These are phyloP conservation scores for Penicillium samsonianum DNA, from an alignment of 495 filamentous ascomycete genomes.

Conservation along the genomic window DNA sequence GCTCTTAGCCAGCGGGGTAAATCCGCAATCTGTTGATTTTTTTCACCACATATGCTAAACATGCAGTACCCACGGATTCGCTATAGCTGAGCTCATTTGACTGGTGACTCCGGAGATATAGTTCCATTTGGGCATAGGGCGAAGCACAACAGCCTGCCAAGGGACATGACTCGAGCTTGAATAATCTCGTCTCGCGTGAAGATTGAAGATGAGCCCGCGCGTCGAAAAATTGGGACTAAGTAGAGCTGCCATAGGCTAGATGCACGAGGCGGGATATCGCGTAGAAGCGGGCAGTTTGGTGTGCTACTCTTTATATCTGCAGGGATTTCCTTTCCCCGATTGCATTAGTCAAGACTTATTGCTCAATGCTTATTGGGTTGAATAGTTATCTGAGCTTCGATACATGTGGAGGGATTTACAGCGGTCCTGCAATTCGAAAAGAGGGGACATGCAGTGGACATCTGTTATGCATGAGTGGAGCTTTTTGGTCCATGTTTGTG, in stretches of 20 bases:
- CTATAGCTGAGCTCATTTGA: background rate
- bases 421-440: background rate
- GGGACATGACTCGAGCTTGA: background rate
- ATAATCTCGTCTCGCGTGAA: background rate
- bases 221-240: too few relatives aligned
- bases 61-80: background rate
- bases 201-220: background rate
- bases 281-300: too few relatives aligned
- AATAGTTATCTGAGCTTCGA: background rate
- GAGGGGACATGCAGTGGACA: background rate
- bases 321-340: background rate
- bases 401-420: background rate
- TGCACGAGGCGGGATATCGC: too few relatives aligned
- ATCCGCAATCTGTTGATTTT: background rate
- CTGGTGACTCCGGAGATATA: background rate
- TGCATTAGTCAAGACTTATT: background rate
- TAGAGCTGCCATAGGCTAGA: too few relatives aligned
- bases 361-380: background rate
- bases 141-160: background rate
- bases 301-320: background rate
- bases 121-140: background rate
- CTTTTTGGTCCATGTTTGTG: background rate
- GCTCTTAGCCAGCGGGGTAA: background rate
- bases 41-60: background rate
- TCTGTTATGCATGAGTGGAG: background rate